A percentile compares a stretch with the other conserved stretches of the same genome.
Conservation (phyloP, 2,329 filamentous ascomycete species). For the Helicocarpus griseus region DNA sequence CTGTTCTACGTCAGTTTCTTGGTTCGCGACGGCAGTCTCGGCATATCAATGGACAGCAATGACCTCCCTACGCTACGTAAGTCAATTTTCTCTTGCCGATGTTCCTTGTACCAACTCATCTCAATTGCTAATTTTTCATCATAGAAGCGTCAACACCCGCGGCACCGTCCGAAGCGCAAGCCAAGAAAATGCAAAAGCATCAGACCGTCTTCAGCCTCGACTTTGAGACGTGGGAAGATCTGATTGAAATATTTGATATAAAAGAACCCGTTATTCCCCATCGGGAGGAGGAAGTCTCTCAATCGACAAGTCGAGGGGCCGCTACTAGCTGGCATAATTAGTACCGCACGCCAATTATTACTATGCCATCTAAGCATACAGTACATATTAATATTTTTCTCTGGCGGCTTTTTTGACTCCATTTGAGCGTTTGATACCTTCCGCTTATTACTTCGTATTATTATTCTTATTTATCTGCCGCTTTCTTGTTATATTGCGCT, state of each 20-base stretch:
- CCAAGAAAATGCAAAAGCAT: slow-evolving; percentile 55
- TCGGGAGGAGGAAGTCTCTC: slow-evolving; percentile 49
- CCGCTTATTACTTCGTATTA: neutral
- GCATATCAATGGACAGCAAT: slow-evolving; percentile 62
- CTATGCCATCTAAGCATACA: neutral
- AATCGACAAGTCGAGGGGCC: slow-evolving; percentile 42
- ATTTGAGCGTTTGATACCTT: too few species aligned
- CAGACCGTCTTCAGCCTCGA: slow-evolving; percentile 87
- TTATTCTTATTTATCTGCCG: neutral
- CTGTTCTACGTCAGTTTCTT: slow-evolving; percentile 94
- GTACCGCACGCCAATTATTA: neutral
- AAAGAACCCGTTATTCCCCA: slow-evolving; percentile 77
- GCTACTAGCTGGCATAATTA: slow-evolving; percentile 58
- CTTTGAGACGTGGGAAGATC: slow-evolving; percentile 68
- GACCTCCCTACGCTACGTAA: slow-evolving; percentile 71
- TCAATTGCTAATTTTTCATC: slow-evolving; percentile 12
- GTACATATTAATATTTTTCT: neutral
- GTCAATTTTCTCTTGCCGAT: slow-evolving; percentile 25
- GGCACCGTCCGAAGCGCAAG: slow-evolving; percentile 35
- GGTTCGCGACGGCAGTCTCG: slow-evolving; percentile 72
- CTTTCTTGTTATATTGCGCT: too few species aligned
- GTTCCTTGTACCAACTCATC: too few species aligned
- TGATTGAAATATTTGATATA: slow-evolving; percentile 69
- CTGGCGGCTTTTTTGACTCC: neutral
- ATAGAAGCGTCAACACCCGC: slow-evolving; percentile 34